Percentiles rank a stretch among this genome's conserved stretches.
phyloP scores from a whole-genome alignment of 1,139 yeast genomes.

The Suhomyces anneliseae region DNA sequence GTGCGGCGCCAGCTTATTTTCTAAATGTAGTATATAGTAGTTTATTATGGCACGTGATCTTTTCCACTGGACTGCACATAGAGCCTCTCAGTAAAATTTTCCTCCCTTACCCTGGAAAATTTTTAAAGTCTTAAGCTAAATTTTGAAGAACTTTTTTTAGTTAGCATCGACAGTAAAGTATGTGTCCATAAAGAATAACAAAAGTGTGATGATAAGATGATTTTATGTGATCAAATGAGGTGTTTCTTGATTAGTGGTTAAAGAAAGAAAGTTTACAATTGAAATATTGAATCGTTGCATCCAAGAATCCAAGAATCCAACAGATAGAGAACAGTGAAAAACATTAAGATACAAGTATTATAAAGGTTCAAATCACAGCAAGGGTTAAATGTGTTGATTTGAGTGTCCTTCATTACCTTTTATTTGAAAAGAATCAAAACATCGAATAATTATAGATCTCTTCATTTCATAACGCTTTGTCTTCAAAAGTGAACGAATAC shows the following conservation, averaged over 20 bases:
- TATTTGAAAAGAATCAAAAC: too few species aligned
- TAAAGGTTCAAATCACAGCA: too few species aligned
- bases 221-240: neutral
- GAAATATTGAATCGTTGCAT: too few species aligned
- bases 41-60: neutral
- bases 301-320: too few species aligned
- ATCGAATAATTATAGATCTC: neutral
- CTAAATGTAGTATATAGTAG: neutral
- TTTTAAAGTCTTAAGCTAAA: slow-evolving; percentile 9
- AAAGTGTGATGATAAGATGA: neutral
- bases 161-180: slow-evolving; percentile 21
- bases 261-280: too few species aligned
- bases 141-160: slow-evolving; percentile 13
- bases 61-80: neutral
- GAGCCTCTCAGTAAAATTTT: slow-evolving; percentile 1
- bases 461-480: neutral
- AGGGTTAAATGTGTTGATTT: too few species aligned
- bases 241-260: too few species aligned
- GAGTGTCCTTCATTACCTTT: too few species aligned
- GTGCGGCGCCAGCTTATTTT: neutral
- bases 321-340: too few species aligned
- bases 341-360: too few species aligned
- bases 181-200: slow-evolving; percentile 8
- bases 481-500: slow-evolving; percentile 19
- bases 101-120: slow-evolving; percentile 9